Conservation (phyloP, 345 rosid genomes). For the Isatis tinctoria region DNA sequence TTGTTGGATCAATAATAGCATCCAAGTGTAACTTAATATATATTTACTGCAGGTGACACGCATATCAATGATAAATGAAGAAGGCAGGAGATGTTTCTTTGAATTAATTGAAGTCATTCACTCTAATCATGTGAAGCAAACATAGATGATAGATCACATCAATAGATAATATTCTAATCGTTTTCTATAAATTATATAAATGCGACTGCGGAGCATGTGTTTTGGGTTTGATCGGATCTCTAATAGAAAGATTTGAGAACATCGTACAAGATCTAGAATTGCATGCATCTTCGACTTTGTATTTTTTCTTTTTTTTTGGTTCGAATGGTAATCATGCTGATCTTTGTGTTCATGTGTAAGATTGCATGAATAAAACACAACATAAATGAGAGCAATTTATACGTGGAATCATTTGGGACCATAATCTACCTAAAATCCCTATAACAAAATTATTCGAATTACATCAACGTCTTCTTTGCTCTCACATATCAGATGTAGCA, state of each 20-base stretch:
- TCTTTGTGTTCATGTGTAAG: background rate
- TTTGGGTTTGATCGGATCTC: conserved; percentile 17
- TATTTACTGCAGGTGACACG: background rate
- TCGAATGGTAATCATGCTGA: background rate
- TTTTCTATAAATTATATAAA: background rate
- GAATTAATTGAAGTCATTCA: conserved; percentile 1
- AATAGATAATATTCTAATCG: background rate
- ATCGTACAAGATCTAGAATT: conserved; percentile 5
- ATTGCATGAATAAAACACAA: background rate
- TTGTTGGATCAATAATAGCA: background rate
- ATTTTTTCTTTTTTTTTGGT: background rate
- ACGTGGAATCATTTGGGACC: background rate
- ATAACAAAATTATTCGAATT: too few species aligned
- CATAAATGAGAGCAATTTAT: background rate
- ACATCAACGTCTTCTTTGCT: too few species aligned
- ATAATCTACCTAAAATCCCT: too few species aligned
- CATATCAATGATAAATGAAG: background rate
- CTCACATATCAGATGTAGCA: too few species aligned
- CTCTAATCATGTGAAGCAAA: conserved; percentile 17
- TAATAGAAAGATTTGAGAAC: background rate
- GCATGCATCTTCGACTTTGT: conserved; percentile 3
- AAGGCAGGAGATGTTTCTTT: conserved; percentile 7
- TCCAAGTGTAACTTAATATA: background rate
- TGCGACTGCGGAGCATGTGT: background rate
- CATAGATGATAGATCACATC: conserved; percentile 7